These are phyloP conservation scores for Mycosphaerella arachidis DNA, from an alignment of 2,329 filamentous ascomycete genomes.

Conservation along the genomic window DNA sequence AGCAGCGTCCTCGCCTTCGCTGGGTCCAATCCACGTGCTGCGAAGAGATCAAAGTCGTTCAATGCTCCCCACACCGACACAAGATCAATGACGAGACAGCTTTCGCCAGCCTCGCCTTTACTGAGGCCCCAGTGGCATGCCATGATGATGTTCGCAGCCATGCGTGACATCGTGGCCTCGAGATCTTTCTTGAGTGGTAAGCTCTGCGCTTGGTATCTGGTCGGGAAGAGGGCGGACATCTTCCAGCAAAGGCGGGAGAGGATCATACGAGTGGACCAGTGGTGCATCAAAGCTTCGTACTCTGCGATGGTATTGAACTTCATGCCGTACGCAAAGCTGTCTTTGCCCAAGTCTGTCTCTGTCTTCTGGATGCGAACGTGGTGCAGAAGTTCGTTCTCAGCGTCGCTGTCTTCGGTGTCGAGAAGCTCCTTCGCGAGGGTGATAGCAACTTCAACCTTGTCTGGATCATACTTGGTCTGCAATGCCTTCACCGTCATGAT, in stretches of 20 bases:
- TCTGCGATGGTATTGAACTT: constrained; percentile 13
- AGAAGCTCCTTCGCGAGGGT: constrained; percentile 11
- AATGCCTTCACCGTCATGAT: constrained; percentile 12
- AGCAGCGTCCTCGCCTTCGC: constrained; percentile 9
- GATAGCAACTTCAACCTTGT: constrained; percentile 7
- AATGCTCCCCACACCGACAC: constrained; percentile 17
- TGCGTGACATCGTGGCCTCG: constrained; percentile 10
- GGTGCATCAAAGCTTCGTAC: constrained; percentile 15
- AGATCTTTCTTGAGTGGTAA: constrained; percentile 6
- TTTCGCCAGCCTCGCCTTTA: constrained; percentile 14
- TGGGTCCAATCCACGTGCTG: constrained; percentile 8
- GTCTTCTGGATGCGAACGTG: constrained; percentile 15
- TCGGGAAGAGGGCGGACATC: constrained; percentile 8
- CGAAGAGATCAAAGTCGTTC: constrained; percentile 17
- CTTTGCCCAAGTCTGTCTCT: neutral
- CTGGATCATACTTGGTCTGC: constrained; percentile 1
- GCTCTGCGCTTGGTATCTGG: constrained; percentile 5
- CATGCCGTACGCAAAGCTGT: constrained; percentile 12
- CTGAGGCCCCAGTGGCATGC: constrained; percentile 8
- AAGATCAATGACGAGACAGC: constrained; percentile 12
- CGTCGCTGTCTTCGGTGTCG: constrained; percentile 10
- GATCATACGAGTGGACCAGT: constrained; percentile 16
- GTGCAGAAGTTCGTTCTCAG: constrained; percentile 15
- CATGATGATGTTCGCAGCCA: constrained; percentile 17
- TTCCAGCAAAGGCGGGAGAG: constrained; percentile 16